phyloP scores from a whole-genome alignment of 768 basidiomycete genomes.

The Pseudohyphozyma bogoriensis region DNA sequence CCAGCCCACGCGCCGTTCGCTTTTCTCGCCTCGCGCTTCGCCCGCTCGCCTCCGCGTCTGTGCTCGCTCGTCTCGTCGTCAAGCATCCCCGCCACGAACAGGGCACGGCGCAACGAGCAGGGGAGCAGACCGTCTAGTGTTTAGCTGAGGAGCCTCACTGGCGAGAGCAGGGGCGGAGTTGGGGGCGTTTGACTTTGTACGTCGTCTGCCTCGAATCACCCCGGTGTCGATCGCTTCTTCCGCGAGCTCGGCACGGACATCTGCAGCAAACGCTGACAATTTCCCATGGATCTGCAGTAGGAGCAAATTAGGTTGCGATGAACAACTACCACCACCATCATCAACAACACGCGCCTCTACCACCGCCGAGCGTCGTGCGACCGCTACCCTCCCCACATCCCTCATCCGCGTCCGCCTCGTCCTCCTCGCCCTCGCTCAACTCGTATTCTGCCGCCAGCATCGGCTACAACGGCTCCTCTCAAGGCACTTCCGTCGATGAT shows the following conservation, averaged over 20 bases:
- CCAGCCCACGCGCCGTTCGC: background rate
- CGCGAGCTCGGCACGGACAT: too few relatives aligned
- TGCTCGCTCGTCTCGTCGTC: background rate
- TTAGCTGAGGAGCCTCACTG: background rate
- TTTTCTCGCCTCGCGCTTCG: background rate
- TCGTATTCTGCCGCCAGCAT: background rate
- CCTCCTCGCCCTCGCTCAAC: background rate
- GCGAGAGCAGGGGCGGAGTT: background rate
- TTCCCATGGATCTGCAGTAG: background rate
- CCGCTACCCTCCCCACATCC: background rate
- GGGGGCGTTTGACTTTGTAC: background rate
- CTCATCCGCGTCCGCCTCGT: background rate
- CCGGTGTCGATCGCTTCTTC: too few relatives aligned
- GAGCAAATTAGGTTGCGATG: background rate
- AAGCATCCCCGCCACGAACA: background rate
- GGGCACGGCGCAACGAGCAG: background rate
- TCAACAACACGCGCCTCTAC: background rate
- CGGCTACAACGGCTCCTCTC: background rate
- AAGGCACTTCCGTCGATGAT: background rate
- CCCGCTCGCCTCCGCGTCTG: background rate
- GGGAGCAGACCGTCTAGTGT: background rate
- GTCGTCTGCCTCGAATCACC: background rate
- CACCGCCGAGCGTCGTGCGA: background rate
- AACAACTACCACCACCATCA: background rate
- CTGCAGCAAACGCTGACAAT: background rate